Evolutionary conservation across 2,329 filamentous ascomycete genomes (phyloP).

Genomic region (Ceratocystiopsis minuta): DNA sequence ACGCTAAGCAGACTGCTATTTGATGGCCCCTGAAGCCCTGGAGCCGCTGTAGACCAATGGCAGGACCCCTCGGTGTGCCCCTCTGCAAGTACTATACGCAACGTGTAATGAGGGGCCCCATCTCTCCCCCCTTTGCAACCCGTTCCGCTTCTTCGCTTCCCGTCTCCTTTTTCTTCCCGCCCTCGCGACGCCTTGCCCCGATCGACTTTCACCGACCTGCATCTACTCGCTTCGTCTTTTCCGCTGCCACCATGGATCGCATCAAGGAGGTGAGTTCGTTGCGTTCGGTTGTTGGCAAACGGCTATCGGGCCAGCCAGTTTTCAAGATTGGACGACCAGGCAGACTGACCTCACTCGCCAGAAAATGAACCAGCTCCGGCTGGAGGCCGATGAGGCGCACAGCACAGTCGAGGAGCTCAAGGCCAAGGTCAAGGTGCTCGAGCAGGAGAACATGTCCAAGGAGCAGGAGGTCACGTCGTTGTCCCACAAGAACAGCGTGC

Average conservation of each 20-base stretch:
- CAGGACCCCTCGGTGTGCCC: not conserved
- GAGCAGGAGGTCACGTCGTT: constrained; percentile 97
- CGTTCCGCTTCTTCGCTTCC: constrained; percentile 1
- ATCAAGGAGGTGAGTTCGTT: constrained; percentile 77
- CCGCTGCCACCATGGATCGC: constrained; percentile 61
- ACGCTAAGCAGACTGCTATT: no score
- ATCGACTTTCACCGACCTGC: no score
- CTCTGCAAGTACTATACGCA: not conserved
- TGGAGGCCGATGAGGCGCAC: constrained; percentile 77
- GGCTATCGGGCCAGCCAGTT: no score
- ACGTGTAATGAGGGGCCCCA: constrained; percentile 1
- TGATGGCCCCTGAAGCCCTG: no score
- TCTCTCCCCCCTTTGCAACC: constrained; percentile 1
- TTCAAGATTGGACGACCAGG: not conserved
- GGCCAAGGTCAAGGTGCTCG: constrained; percentile 68
- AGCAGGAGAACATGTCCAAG: constrained; percentile 90
- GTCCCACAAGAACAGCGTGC: constrained; percentile 82
- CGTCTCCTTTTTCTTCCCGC: not conserved
- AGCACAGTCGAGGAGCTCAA: constrained; percentile 76
- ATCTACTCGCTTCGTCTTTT: not conserved
- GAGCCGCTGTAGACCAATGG: no score
- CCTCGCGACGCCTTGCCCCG: not conserved
- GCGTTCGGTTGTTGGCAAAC: no score
- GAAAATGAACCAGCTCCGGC: constrained; percentile 90
- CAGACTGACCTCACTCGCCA: constrained; percentile 19